Evolutionary conservation across 2,329 filamentous ascomycete species (phyloP), one percentile per base, ranked within the genome.

Genomic region (Aspergillus bombycis): DNA sequence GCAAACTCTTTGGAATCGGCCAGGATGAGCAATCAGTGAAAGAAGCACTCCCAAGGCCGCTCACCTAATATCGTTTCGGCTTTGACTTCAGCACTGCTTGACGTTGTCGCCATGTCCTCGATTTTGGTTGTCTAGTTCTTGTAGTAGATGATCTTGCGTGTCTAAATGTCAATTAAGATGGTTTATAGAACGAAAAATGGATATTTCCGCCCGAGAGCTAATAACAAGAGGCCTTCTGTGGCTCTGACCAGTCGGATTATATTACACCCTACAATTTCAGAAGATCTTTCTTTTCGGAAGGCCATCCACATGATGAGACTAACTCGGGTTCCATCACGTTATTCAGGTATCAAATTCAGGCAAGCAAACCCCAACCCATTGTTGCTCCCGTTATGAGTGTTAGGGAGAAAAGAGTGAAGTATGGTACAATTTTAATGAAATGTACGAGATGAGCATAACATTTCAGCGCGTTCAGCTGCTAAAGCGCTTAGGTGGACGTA

Each of bases 1-100:
- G 70, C 67, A 50, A 75, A 72, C 9, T 64, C 75, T 77, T 8
- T n/a, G 9, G 21, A 21, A 11, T 19, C 7, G 9, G 4, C 34
- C 19, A 52, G 48, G 7, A 32, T n/a, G 28, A 32, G 28, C 28
- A 52, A 21, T 11, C 9, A 9, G 12, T 30, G n/a, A 32, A 52
- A n/a, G 10, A 52, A 32, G 9, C 16, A 21, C 46, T 48, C 26
- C 16, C 26, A 32, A 32, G 6, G 28, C 19, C 14, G 28, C 48
- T 62, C 58, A 70, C 68, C 57, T 58, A 66, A 14, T 12, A 69
- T 19, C 32, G 41, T 59, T 7, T 63, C 59, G 30, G 53, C 43
- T n/a, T 63, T 57, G n/a, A 26, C n/a, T 57, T 58, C 56, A 10
- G 30, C 30, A 21, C 36, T 58, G 12, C 30, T 14, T 50, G 57